A percentile compares a stretch with the other conserved stretches of the same genome.
phyloP scores from a whole-genome alignment of 2,329 filamentous ascomycete genomes.

The Hypomyces rosellus region DNA sequence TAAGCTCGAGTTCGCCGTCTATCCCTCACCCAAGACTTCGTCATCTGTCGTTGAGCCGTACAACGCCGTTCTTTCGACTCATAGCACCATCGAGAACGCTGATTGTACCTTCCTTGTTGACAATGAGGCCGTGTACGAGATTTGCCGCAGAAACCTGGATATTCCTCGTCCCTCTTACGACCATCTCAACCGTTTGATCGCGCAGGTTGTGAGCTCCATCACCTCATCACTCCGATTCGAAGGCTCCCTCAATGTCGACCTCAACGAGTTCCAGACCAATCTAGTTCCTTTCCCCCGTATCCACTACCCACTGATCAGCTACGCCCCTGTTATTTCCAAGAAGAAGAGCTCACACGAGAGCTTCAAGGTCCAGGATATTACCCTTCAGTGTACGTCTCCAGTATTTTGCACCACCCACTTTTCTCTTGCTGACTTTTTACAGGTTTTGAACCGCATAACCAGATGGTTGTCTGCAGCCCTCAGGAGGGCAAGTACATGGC shows the following conservation, averaged over 20 bases:
- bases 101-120: conserved; percentile 73
- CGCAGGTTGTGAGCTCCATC: conserved; percentile 69
- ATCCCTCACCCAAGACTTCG: conserved; percentile 63
- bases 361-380: conserved; percentile 76
- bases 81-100: conserved; percentile 72
- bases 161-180: conserved; percentile 63
- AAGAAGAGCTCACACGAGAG: conserved; percentile 78
- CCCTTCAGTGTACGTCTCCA: conserved; percentile 56
- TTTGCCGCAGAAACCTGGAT: conserved; percentile 66
- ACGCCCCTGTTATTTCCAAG: conserved; percentile 64
- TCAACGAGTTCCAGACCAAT: conserved; percentile 76
- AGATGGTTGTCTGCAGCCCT: conserved; percentile 71
- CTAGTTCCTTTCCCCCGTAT: conserved; percentile 68
- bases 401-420: conserved; percentile 20
- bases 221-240: conserved; percentile 68
- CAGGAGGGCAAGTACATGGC: conserved; percentile 74
- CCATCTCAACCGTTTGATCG: conserved; percentile 67
- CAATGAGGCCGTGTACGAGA: conserved; percentile 70
- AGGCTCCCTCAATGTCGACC: conserved; percentile 65
- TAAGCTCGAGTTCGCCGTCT: conserved; percentile 69
- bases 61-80: conserved; percentile 66
- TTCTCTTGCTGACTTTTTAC: conserved; percentile 18
- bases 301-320: conserved; percentile 68
- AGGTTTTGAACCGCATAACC: conserved; percentile 74
- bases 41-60: conserved; percentile 69